Conservation (phyloP, 306 rosid species). For the Prunus armeniaca region DNA sequence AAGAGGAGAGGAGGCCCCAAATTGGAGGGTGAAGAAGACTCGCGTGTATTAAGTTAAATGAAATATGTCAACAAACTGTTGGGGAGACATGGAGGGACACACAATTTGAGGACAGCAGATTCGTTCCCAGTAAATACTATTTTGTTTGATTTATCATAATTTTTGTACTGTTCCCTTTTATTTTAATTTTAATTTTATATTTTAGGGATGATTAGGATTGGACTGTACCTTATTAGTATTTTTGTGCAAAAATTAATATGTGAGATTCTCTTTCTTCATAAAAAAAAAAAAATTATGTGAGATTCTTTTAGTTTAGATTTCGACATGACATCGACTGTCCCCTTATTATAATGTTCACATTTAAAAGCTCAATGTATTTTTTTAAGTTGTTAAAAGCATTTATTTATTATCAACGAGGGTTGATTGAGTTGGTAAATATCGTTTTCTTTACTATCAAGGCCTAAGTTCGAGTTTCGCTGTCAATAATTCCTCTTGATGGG, state of each 20-base stretch:
- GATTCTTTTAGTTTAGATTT: not conserved
- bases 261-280: not conserved
- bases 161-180: not conserved
- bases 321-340: not conserved
- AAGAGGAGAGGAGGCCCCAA: not conserved
- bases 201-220: not conserved
- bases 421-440: too few species aligned
- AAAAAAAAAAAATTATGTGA: not conserved
- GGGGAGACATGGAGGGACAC: too few species aligned
- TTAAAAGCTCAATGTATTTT: too few species aligned
- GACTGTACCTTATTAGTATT: not conserved
- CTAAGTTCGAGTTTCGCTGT: fast-evolving
- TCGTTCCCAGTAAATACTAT: not conserved
- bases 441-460: too few species aligned
- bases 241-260: not conserved
- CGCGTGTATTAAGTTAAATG: too few species aligned
- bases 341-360: too few species aligned
- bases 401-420: too few species aligned
- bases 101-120: too few species aligned
- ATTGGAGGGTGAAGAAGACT: too few species aligned
- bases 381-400: too few species aligned
- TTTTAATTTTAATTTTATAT: not conserved
- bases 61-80: too few species aligned
- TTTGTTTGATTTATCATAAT: not conserved
- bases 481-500: fast-evolving